Percentiles rank a stretch among this genome's conserved stretches.
Evolutionary conservation across 1,139 yeast species (phyloP).

Genomic region (Williopsis jadinii): DNA sequence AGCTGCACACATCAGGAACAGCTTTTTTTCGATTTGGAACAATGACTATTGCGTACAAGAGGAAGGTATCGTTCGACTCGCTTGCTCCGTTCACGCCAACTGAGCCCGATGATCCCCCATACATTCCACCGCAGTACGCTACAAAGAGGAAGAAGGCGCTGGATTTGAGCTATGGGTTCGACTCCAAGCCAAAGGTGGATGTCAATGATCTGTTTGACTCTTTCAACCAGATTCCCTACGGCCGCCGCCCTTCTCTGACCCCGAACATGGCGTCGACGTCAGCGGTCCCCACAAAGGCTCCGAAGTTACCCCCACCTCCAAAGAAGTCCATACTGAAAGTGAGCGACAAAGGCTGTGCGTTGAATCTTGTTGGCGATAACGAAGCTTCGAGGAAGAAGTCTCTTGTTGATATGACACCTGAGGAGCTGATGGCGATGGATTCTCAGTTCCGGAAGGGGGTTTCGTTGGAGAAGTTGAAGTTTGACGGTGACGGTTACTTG

Average conservation of each 20-base stretch:
- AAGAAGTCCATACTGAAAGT: slow-evolving; percentile 23
- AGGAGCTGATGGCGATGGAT: slow-evolving; percentile 56
- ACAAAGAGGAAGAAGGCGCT: slow-evolving; percentile 1
- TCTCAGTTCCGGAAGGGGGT: slow-evolving; percentile 36
- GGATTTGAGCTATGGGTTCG: slow-evolving; percentile 19
- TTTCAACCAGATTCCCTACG: slow-evolving; percentile 7
- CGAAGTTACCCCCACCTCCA: slow-evolving; percentile 31
- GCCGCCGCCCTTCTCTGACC: neutral
- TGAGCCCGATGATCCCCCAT: slow-evolving; percentile 16
- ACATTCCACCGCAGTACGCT: slow-evolving; percentile 21
- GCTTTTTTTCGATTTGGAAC: no score
- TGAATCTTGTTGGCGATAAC: neutral
- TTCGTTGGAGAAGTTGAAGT: slow-evolving; percentile 24
- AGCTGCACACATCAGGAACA: no score
- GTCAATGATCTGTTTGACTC: slow-evolving; percentile 13
- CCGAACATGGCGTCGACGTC: slow-evolving; percentile 1
- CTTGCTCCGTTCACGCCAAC: slow-evolving; percentile 12
- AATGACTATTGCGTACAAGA: slow-evolving; percentile 7
- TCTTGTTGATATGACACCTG: slow-evolving; percentile 56
- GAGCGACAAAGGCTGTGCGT: neutral
- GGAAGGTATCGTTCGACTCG: slow-evolving; percentile 21
- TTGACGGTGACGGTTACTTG: slow-evolving; percentile 19
- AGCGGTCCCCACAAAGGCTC: slow-evolving; percentile 8
- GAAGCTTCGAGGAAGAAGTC: slow-evolving; percentile 37
- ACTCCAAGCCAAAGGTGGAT: slow-evolving; percentile 8